Conservation (phyloP, 148 eudicot species). For the Chenopodium formosanum region DNA sequence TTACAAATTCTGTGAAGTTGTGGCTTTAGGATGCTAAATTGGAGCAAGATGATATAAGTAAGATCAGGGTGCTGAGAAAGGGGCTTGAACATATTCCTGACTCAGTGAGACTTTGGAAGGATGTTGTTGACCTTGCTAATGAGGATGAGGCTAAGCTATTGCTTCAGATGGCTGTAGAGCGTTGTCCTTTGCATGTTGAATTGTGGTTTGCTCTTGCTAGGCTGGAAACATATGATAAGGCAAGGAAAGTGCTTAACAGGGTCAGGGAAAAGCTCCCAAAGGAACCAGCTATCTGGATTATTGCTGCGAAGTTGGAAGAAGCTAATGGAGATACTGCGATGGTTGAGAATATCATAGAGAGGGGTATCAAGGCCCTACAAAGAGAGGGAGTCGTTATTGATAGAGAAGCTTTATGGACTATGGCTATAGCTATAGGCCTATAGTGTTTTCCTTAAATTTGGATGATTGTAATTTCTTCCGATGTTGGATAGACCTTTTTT, state of each 20-base stretch:
- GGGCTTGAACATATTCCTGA: slow-evolving; percentile 91
- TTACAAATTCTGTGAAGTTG: slow-evolving; percentile 85
- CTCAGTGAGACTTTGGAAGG: slow-evolving; percentile 95
- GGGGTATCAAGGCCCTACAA: slow-evolving; percentile 84
- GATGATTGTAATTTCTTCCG: no score
- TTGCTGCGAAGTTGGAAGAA: slow-evolving; percentile 94
- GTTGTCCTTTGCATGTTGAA: slow-evolving; percentile 91
- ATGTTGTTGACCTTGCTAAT: slow-evolving; percentile 87
- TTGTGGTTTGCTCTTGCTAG: slow-evolving; percentile 94
- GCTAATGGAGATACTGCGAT: slow-evolving; percentile 74
- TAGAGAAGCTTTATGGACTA: slow-evolving; percentile 47
- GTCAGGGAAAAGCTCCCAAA: slow-evolving; percentile 83
- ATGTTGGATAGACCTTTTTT: no score
- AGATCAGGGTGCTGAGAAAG: slow-evolving; percentile 84
- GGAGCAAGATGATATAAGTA: slow-evolving; percentile 69
- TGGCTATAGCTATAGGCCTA: no score
- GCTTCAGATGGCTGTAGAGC: slow-evolving; percentile 87
- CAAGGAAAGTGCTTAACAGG: slow-evolving; percentile 81
- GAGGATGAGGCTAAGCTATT: slow-evolving; percentile 84
- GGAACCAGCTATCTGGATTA: slow-evolving; percentile 94
- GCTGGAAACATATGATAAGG: slow-evolving; percentile 88
- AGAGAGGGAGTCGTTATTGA: slow-evolving; percentile 81
- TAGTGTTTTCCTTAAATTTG: no score
- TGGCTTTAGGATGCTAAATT: slow-evolving; percentile 90
- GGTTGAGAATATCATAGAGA: slow-evolving; percentile 87